Evolutionary conservation across 495 filamentous ascomycete genomes (phyloP).

Genomic region (Sordaria brevicollis): DNA sequence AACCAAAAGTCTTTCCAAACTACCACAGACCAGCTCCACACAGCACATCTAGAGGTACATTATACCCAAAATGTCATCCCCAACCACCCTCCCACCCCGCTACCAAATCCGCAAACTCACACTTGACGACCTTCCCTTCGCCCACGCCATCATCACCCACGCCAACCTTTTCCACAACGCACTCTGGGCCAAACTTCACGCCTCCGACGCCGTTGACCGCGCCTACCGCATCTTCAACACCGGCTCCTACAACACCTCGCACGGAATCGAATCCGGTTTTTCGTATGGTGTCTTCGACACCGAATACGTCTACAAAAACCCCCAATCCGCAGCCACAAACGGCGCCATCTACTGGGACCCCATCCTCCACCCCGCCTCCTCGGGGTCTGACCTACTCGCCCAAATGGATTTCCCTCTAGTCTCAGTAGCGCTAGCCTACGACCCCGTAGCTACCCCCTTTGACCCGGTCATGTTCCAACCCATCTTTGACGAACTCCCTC

Average conservation of each 20-base stretch:
- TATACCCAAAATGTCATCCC: background rate
- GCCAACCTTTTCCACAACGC: constrained; percentile 28
- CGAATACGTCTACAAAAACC: constrained; percentile 32
- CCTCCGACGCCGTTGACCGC: constrained; percentile 11
- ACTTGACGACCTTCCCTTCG: constrained; percentile 27
- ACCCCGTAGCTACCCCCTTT: constrained; percentile 20
- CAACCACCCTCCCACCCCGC: constrained; percentile 5
- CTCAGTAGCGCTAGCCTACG: constrained; percentile 28
- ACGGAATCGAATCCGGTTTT: constrained; percentile 18
- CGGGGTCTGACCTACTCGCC: constrained; percentile 7
- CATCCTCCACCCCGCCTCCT: background rate
- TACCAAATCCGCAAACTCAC: constrained; percentile 28
- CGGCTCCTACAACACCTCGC: background rate
- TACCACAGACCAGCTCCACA: background rate
- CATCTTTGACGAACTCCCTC: constrained; percentile 20
- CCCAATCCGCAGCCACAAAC: constrained; percentile 25
- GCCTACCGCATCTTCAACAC: constrained; percentile 8
- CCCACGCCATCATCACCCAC: constrained; percentile 25
- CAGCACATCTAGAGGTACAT: too few relatives aligned
- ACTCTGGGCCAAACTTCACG: constrained; percentile 23
- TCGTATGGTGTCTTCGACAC: constrained; percentile 38
- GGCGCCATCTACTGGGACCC: constrained; percentile 35
- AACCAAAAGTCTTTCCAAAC: background rate
- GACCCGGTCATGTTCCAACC: constrained; percentile 17
- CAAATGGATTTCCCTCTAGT: constrained; percentile 38